A percentile compares a stretch with the other conserved stretches of the same genome.
Evolutionary conservation across 306 rosid species (phyloP).

Genomic region (Begonia masoniana): DNA sequence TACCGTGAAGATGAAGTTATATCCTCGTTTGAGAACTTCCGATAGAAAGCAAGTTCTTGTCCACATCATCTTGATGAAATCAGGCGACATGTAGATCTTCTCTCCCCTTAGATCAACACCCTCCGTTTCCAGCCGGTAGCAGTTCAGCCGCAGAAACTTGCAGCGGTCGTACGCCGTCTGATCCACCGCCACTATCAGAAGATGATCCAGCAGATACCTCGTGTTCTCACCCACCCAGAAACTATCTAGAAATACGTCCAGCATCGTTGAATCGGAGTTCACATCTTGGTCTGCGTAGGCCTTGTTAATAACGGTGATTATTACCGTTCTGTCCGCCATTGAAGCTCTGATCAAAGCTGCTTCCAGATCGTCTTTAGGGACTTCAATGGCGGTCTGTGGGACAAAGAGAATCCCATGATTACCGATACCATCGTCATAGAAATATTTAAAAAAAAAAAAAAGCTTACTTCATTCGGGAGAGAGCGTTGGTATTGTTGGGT

Average conservation of each 20-base stretch:
- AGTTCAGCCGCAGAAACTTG: conserved; percentile 29
- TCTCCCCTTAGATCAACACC: conserved; percentile 48
- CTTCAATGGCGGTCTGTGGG: background rate
- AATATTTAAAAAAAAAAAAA: no score
- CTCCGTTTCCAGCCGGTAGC: conserved; percentile 41
- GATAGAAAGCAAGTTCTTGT: conserved; percentile 38
- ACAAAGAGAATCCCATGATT: no score
- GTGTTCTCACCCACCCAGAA: conserved; percentile 70
- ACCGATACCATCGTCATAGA: no score
- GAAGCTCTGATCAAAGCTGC: conserved; percentile 34
- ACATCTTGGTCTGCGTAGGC: conserved; percentile 53
- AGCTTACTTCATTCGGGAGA: background rate
- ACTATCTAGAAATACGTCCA: conserved; percentile 55
- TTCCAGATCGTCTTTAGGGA: conserved; percentile 29
- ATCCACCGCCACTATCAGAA: conserved; percentile 57
- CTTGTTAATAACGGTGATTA: conserved; percentile 42
- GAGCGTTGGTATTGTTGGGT: conserved; percentile 7
- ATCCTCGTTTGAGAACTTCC: conserved; percentile 64
- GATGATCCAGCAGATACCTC: conserved; percentile 25
- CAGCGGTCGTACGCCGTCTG: conserved; percentile 58
- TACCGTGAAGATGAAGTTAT: conserved; percentile 62
- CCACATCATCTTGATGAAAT: conserved; percentile 84
- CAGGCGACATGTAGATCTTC: conserved; percentile 54
- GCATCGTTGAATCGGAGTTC: conserved; percentile 34
- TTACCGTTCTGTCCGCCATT: conserved; percentile 49